Conservation (phyloP, 1,284 basidiomycete genomes). For the Ceratobasidium sp. region DNA sequence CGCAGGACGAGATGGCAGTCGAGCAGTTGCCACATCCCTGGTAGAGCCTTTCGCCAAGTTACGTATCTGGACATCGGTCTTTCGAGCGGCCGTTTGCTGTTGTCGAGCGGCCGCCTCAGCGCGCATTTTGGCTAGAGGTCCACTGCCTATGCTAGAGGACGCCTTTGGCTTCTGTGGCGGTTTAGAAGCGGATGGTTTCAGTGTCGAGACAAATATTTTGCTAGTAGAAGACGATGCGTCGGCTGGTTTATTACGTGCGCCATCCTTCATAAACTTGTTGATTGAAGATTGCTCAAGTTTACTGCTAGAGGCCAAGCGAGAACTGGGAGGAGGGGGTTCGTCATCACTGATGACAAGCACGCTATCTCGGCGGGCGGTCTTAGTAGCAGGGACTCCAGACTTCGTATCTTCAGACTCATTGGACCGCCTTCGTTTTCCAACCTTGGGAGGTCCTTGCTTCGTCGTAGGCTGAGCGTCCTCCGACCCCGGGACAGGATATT, state of each 20-base stretch:
- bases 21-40: conserved; percentile 31
- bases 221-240: conserved; percentile 18
- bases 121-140: conserved; percentile 26
- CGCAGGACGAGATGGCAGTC: conserved; percentile 55
- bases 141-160: not conserved
- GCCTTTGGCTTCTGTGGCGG: conserved; percentile 43
- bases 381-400: not conserved
- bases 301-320: not conserved
- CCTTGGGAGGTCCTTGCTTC: not conserved
- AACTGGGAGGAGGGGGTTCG: conserved; percentile 1
- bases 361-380: conserved; percentile 12
- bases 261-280: conserved; percentile 18
- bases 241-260: conserved; percentile 4
- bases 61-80: conserved; percentile 27
- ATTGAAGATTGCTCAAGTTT: conserved; percentile 23
- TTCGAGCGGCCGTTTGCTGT: conserved; percentile 31
- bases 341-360: conserved; percentile 29
- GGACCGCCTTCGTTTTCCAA: conserved; percentile 21
- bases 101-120: conserved; percentile 26
- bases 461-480: not conserved
- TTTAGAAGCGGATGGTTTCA: conserved; percentile 42
- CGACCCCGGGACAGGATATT: not conserved
- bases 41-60: conserved; percentile 38
- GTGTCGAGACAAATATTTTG: conserved; percentile 18
- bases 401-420: conserved; percentile 5